Evolutionary conservation across 2,329 filamentous ascomycete genomes (phyloP), one percentile per base, ranked within the genome.

Genomic region (Curvularia verruculosa): DNA sequence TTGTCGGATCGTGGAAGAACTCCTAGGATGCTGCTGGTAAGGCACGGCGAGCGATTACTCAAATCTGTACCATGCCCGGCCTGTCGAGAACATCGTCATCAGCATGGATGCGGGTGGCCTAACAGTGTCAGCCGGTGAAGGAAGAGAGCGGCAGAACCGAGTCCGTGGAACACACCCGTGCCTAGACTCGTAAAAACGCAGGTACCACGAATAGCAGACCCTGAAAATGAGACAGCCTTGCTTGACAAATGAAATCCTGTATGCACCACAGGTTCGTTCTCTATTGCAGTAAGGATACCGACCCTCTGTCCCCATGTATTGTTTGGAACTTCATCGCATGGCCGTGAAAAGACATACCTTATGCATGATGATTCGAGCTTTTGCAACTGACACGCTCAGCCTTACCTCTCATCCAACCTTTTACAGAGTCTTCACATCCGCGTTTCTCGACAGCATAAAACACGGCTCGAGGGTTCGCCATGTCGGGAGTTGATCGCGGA

Each of bases 141-240:
- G 34, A 48, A 39, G 41, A 39, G 41, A 37, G 51, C 54, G 54
- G 54, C 54, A 48, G 54, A 44, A 41, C 49, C 54, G 46, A 8
- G 26, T 9, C 13, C 10, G 9, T 41, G 49, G 54, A 37, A 48
- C 28, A 26, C 28, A 28, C 18, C 31, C 21, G 43, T 28, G 31
- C 29, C 31, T 31, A 26, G 54, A 36, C 49, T 56, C 43, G 15
- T 34, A 37, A 28, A 29, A 40, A 51, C 23, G 36, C 21, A 37
- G 40, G 40, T 36, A 37, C 54, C 24, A 3, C 21, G 34, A 24
- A 43, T 44, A 15, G 21, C 8, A 49, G 19, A 37, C 44, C 44
- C 37, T 53, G 49, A 31, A 37, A 29, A n/a, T 37, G 26, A 26
- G 21, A 36, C 39, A 43, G 19, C 9, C 39, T 53, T 43, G 29